Conservation (phyloP, 2,329 filamentous ascomycete genomes). For the Ceratocystis smalleyi region DNA sequence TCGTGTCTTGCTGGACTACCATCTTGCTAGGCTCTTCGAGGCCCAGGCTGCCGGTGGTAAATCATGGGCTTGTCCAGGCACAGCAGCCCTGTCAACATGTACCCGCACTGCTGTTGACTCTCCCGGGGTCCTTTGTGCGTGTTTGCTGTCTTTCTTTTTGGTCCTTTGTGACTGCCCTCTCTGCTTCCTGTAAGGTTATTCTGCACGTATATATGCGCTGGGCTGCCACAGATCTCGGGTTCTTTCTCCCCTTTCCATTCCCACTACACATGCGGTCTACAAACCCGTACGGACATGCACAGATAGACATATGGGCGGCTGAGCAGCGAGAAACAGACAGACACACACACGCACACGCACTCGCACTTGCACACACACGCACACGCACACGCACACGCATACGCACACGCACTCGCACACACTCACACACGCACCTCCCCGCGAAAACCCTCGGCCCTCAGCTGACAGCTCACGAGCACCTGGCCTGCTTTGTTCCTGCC, state of each 20-base stretch:
- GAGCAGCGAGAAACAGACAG: too few relatives aligned
- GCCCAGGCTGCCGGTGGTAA: not conserved
- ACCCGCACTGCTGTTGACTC: not conserved
- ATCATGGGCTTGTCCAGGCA: not conserved
- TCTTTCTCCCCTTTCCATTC: not conserved
- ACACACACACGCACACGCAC: too few relatives aligned
- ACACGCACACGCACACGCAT: too few relatives aligned
- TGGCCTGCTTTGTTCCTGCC: not conserved
- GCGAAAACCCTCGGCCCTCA: too few relatives aligned
- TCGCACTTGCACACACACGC: too few relatives aligned
- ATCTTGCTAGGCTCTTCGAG: too few relatives aligned
- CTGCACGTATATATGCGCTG: not conserved
- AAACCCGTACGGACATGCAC: too few relatives aligned
- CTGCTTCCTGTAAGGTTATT: not conserved
- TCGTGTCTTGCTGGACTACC: not conserved
- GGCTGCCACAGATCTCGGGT: not conserved
- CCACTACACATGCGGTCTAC: not conserved
- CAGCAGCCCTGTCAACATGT: not conserved
- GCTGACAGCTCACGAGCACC: too few relatives aligned
- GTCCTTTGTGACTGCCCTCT: not conserved
- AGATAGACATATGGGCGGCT: too few relatives aligned
- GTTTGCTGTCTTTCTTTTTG: not conserved
- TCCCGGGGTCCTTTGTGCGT: not conserved
- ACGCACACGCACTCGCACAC: too few relatives aligned
- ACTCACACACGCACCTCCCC: too few relatives aligned